phyloP scores from a whole-genome alignment of 345 rosid species.

The Syzygium oleosum region DNA sequence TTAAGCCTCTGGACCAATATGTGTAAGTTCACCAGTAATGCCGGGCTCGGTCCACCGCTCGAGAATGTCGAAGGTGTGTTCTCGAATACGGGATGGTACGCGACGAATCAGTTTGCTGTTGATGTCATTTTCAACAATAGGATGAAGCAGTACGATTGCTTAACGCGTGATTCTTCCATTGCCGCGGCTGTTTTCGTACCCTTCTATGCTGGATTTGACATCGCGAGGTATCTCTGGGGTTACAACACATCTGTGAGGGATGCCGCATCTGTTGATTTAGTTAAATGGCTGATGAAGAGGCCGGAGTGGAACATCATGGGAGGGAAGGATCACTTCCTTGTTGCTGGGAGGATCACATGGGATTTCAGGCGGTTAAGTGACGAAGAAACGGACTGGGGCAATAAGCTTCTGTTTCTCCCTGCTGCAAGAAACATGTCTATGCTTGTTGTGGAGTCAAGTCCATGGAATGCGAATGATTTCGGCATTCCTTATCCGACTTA shows the following conservation, averaged over 20 bases:
- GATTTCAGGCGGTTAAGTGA: slow-evolving; percentile 14
- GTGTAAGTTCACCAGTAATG: slow-evolving; percentile 12
- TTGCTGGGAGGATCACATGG: slow-evolving; percentile 15
- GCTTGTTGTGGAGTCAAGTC: slow-evolving; percentile 15
- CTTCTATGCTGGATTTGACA: slow-evolving; percentile 41
- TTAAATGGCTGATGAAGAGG: slow-evolving; percentile 8
- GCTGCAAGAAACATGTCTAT: slow-evolving; percentile 14
- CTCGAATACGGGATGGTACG: slow-evolving; percentile 38
- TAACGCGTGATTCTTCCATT: slow-evolving; percentile 35
- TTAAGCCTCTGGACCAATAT: slow-evolving; percentile 14
- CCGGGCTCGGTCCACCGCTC: slow-evolving; percentile 41
- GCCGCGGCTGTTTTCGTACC: slow-evolving; percentile 47
- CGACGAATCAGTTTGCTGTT: slow-evolving; percentile 40
- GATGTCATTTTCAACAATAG: slow-evolving; percentile 43
- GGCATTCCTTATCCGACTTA: slow-evolving; percentile 19
- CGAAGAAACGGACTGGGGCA: slow-evolving; percentile 12
- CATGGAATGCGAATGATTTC: slow-evolving; percentile 16
- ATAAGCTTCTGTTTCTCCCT: slow-evolving; percentile 11
- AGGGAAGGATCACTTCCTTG: slow-evolving; percentile 16
- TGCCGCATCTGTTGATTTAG: slow-evolving; percentile 8
- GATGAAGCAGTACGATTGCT: slow-evolving; percentile 45
- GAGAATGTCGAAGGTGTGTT: slow-evolving; percentile 40
- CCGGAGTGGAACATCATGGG: slow-evolving; percentile 19
- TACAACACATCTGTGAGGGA: slow-evolving; percentile 12
- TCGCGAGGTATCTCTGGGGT: slow-evolving; percentile 31